These are phyloP conservation scores for Lachancea meyersii DNA, from an alignment of 805 yeast genomes.

Conservation along the genomic window DNA sequence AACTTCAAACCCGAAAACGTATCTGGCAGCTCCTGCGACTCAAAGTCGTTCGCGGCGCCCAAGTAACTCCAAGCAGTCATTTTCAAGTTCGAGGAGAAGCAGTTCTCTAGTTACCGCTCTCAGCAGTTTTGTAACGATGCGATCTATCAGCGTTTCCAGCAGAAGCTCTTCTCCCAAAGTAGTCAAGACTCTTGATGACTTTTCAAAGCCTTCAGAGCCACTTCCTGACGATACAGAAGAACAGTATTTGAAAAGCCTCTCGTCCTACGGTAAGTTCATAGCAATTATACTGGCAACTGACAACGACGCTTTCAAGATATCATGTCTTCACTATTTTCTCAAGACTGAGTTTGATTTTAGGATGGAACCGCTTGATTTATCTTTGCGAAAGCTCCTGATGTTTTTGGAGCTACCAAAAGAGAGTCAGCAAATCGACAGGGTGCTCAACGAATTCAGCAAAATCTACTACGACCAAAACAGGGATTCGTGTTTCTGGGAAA, in stretches of 20 bases:
- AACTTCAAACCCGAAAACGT: constrained; percentile 3
- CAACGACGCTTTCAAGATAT: constrained; percentile 23
- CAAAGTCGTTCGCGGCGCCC: constrained; percentile 2
- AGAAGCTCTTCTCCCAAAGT: constrained; percentile 9
- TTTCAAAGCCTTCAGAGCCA: constrained; percentile 28
- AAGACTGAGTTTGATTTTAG: constrained; percentile 41
- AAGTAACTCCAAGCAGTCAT: constrained; percentile 3
- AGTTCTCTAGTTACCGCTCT: constrained; percentile 35
- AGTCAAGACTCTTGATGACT: constrained; percentile 15
- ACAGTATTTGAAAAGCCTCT: constrained; percentile 24
- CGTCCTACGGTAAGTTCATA: constrained; percentile 30
- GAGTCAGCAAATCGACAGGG: constrained; percentile 69
- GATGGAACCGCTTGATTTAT: constrained; percentile 56
- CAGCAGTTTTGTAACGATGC: constrained; percentile 33
- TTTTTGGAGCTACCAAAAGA: constrained; percentile 60
- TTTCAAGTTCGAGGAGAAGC: constrained; percentile 29
- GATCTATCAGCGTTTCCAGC: constrained; percentile 23
- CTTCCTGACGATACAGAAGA: constrained; percentile 25
- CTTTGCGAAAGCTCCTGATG: constrained; percentile 55
- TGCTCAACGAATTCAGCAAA: constrained; percentile 50
- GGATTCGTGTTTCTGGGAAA: constrained; percentile 26
- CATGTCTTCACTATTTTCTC: constrained; percentile 29
- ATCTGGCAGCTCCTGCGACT: not conserved
- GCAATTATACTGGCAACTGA: constrained; percentile 28
- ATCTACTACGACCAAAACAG: constrained; percentile 39